Percentiles rank a stretch among this genome's conserved stretches.
phyloP scores from a whole-genome alignment of 2,329 filamentous ascomycete genomes.

The Coleophoma crateriformis region DNA sequence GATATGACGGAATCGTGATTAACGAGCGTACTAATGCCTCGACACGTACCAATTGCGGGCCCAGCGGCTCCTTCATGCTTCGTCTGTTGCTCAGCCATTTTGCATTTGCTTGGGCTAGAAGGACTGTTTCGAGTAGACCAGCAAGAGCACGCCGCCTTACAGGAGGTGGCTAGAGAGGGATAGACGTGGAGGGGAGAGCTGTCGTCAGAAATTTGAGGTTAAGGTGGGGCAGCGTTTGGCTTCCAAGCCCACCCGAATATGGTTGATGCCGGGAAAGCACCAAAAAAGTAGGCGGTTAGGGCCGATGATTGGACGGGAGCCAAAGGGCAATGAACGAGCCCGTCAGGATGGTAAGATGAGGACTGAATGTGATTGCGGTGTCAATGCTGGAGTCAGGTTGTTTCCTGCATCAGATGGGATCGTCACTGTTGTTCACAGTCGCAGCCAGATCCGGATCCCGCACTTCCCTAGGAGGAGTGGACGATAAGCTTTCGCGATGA shows the following conservation, averaged over 20 bases:
- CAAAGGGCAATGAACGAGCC: too few relatives aligned
- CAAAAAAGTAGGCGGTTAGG: neutral
- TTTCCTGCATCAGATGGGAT: too few relatives aligned
- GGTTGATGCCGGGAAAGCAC: neutral
- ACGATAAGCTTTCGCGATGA: too few relatives aligned
- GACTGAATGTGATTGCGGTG: too few relatives aligned
- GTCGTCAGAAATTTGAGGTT: neutral
- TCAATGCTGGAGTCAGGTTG: too few relatives aligned
- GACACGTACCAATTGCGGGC: neutral
- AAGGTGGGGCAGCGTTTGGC: neutral
- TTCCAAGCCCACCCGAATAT: neutral
- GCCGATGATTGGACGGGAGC: neutral
- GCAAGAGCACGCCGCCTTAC: neutral
- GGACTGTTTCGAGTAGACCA: neutral
- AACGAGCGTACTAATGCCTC: neutral
- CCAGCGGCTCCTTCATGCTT: neutral
- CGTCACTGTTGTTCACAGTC: too few relatives aligned
- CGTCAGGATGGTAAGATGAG: too few relatives aligned
- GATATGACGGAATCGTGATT: slow-evolving; percentile 1
- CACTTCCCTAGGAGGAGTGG: too few relatives aligned
- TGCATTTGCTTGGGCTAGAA: slow-evolving; percentile 1
- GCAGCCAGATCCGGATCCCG: too few relatives aligned
- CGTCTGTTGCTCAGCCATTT: slow-evolving; percentile 2
- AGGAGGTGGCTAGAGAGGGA: too few relatives aligned
- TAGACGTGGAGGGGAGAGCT: neutral